phyloP scores from a whole-genome alignment of 768 basidiomycete species.

The Mycena epipterygia region DNA sequence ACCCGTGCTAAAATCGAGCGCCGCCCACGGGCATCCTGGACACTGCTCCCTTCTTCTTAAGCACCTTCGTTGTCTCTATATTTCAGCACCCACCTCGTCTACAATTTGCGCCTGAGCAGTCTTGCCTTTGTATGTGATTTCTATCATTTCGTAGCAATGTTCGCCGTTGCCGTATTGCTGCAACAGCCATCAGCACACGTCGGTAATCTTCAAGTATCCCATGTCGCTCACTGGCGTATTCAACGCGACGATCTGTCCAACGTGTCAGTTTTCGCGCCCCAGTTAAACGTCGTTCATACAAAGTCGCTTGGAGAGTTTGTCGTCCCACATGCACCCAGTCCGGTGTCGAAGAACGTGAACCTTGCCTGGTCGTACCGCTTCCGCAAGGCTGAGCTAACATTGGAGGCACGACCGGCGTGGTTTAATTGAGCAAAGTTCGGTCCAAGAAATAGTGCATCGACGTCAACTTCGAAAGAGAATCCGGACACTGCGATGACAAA shows the following conservation, averaged over 20 bases:
- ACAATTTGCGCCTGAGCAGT: conserved; percentile 62
- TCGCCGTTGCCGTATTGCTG: conserved; percentile 22
- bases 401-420: not conserved
- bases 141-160: conserved; percentile 68
- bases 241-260: conserved; percentile 56
- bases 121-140: conserved; percentile 64
- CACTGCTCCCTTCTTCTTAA: conserved; percentile 50
- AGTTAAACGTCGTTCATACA: conserved; percentile 45
- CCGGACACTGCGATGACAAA: conserved; percentile 3
- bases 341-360: conserved; percentile 49
- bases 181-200: not conserved
- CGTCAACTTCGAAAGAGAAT: not conserved
- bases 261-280: not conserved
- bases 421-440: not conserved
- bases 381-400: conserved; percentile 28
- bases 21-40: conserved; percentile 68
- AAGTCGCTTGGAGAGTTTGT: conserved; percentile 55
- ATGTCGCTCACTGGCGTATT: conserved; percentile 42
- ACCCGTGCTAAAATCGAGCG: conserved; percentile 72
- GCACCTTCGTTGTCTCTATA: not conserved
- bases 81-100: conserved; percentile 61
- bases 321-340: conserved; percentile 64
- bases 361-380: conserved; percentile 46
- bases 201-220: not conserved
- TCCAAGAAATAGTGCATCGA: not conserved